Base-by-base conservation (phyloP, 176 grass and related monocot genomes). In the Pharus latifolius region DNA sequence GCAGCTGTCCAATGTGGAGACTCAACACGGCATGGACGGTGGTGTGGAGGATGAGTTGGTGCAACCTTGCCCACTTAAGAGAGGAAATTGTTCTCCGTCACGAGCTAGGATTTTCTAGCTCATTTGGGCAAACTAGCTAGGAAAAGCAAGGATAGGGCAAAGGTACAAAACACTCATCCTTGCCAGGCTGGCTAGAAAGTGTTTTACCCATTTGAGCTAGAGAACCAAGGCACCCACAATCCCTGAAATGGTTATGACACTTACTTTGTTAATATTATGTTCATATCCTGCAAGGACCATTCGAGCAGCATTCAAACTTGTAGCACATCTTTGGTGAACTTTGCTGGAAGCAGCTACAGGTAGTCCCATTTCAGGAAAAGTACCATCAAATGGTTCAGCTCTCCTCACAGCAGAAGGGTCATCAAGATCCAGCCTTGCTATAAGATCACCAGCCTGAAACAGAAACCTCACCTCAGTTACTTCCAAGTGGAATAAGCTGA, bases 261-360 rank as follows among this genome's bases (percentile, higher is more conserved):
- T 85, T 96, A 97, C 94, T 63, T 93, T 60, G 48, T 77, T 50
- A 2, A 90, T 90, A 37, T 83, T 32, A 63, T 98, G 87, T 27
- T 98, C 94, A 75, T 93, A 98, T 82, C 94, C 94, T 28, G 89
- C 89, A 60, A 98, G 94, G 80, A 98, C 75, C 94, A 98, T 98
- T 46, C 47, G 80, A 34, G 87, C 89, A 84, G 89, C 80, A 83
- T 85, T 87, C 51, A 93, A 73, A 74, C 80, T 98, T 74, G 86
- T 55, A 57, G 83, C 89, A 78, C 64, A 98, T 81, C 63, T 85
- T 84, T 98, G 88, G 57, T 93, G 89, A 49, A 98, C 89, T 85
- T 88, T 88, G 32, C 54, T 69, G 83, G 89, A 98, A 81, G 75
- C 75, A 54, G 89, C 78, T 81, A 88, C 82, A 30, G 89, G 86